Evolutionary conservation across 805 yeast genomes (phyloP), one percentile per base, ranked within the genome.

Genomic region (Yarrowia sp.): DNA sequence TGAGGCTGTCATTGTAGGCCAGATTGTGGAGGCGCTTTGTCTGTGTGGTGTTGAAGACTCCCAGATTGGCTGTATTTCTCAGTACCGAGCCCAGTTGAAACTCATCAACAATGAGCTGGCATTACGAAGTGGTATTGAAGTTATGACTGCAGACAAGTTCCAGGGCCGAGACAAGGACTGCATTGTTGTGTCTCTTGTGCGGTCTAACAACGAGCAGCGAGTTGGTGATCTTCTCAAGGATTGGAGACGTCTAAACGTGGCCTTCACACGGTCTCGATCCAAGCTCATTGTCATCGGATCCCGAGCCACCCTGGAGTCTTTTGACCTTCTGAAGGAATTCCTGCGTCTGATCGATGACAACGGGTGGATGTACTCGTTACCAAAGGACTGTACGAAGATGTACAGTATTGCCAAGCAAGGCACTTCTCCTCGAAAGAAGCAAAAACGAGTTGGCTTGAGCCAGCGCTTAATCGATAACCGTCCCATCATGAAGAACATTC

Each of bases 161-260:
- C 99, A 95, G 76, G 99, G 99, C 0, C 81, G 98, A 65, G 99
- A 95, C 75, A 95, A 93, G 71, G 93, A 90, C 33, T 89, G 97
- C 71, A 84, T 95, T 16, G 85, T 95, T 7, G 89, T 95, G 2
- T 93, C 98, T 0, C 78, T 95, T 69, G 99, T 95, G 3, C 79
- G 97, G 56, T 87, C 96, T 4, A 92, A 92, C 73, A 79, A 79
- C 1, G 82, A 82, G 21, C 78, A 80, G 10, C 80, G 79, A 43
- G 86, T 89, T 1, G 98, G 98, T 0, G 89, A 89, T 30, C 78
- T 95, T 48, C 77, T 95, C 46, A 84, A 82, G 67, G 98, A 95
- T 70, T 88, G 97, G 92, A 80, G 98, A 67, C 82, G 99, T 66
- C 83, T 95, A 52, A 95, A 95, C 75, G 99, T 95, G 36, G 96